Conservation (phyloP, 257 asterid genomes). For the Solanum lignicaule region DNA sequence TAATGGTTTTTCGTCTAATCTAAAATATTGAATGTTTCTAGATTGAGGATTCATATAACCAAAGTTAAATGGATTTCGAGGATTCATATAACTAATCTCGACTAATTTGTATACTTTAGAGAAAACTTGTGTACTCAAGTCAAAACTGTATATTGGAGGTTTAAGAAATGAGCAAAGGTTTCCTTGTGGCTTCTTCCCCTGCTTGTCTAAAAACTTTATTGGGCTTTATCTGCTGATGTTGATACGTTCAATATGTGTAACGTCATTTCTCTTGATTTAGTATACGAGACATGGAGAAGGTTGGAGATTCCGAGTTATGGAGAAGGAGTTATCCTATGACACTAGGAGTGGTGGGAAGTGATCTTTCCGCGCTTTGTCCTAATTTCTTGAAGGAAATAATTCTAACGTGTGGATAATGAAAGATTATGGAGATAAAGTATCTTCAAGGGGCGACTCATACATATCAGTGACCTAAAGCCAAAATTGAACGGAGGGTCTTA, state of each 20-base stretch:
- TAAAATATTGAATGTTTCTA: not conserved
- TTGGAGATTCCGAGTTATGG: not conserved
- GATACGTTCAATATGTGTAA: not conserved
- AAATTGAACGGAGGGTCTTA: no score
- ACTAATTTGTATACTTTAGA: not conserved
- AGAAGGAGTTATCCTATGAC: not conserved
- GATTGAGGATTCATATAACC: not conserved
- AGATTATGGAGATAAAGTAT: not conserved
- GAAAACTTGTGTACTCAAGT: not conserved
- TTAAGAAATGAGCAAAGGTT: not conserved
- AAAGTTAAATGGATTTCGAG: not conserved
- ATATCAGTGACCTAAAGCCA: not conserved
- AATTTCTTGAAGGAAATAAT: not conserved
- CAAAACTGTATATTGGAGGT: not conserved
- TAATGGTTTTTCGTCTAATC: not conserved
- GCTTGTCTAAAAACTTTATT: not conserved
- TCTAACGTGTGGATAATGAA: not conserved
- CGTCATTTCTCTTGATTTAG: not conserved
- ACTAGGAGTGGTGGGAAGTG: not conserved
- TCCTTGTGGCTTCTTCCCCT: not conserved
- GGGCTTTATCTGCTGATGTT: not conserved
- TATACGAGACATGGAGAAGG: not conserved
- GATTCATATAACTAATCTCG: not conserved
- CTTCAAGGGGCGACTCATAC: not conserved
- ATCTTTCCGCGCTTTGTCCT: not conserved